phyloP scores from a whole-genome alignment of 2,329 filamentous ascomycete genomes.

The Phialocephala sp. region DNA sequence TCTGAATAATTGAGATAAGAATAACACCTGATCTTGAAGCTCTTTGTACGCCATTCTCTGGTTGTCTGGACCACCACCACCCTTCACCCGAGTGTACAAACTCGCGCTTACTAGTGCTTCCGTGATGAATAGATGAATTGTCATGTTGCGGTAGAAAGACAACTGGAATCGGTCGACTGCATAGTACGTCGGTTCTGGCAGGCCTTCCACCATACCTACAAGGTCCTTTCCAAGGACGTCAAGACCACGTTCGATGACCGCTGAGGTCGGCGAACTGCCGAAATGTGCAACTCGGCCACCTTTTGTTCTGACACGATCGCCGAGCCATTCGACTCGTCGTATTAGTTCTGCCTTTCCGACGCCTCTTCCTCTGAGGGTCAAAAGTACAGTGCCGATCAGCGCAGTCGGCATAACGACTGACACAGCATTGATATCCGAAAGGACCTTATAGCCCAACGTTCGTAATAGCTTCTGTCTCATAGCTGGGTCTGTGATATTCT shows the following conservation, averaged over 20 bases:
- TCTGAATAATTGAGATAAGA: constrained; percentile 91
- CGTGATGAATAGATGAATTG: constrained; percentile 95
- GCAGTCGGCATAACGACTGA: constrained; percentile 99
- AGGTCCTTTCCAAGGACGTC: constrained; percentile 91
- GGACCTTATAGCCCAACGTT: constrained; percentile 88
- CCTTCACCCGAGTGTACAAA: constrained; percentile 90
- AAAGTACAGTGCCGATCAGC: constrained; percentile 88
- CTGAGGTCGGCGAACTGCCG: constrained; percentile 75
- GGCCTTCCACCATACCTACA: constrained; percentile 77
- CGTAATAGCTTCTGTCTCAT: constrained; percentile 71
- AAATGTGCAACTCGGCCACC: constrained; percentile 95
- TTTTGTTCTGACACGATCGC: constrained; percentile 78
- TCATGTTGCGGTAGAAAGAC: constrained; percentile 99
- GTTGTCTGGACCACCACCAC: constrained; percentile 80
- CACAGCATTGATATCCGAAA: constrained; percentile 93
- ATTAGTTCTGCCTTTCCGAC: constrained; percentile 87
- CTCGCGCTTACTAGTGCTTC: constrained; percentile 89
- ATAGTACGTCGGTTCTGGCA: constrained; percentile 91
- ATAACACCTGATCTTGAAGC: constrained; percentile 79
- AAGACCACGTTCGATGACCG: constrained; percentile 86
- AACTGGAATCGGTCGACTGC: constrained; percentile 96
- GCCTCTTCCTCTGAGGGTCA: constrained; percentile 89
- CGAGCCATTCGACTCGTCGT: constrained; percentile 89
- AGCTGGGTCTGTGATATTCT: constrained; percentile 48
- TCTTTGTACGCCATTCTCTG: constrained; percentile 80